Percentiles rank a stretch among this genome's conserved stretches.
phyloP scores from a whole-genome alignment of 2,329 filamentous ascomycete genomes.

The Huntiella decipiens region DNA sequence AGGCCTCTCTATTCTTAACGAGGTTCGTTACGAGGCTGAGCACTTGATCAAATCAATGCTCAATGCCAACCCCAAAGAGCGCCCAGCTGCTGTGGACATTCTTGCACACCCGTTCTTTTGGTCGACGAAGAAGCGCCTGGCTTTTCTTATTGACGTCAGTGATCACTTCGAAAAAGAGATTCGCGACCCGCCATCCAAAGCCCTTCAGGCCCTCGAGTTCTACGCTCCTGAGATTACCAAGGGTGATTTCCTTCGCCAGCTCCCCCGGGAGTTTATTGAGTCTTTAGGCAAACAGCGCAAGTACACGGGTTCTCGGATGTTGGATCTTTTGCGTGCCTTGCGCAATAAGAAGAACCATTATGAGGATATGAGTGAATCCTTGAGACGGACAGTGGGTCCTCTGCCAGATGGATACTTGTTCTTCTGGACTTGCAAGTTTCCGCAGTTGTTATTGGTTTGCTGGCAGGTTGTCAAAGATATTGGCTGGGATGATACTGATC shows the following conservation, averaged over 20 bases:
- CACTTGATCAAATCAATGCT: constrained; percentile 75
- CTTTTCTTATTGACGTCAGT: constrained; percentile 88
- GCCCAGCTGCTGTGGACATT: constrained; percentile 59
- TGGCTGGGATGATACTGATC: constrained; percentile 40
- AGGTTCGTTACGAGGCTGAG: constrained; percentile 70
- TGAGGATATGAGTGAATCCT: constrained; percentile 73
- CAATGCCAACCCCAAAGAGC: constrained; percentile 29
- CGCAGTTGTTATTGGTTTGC: constrained; percentile 57
- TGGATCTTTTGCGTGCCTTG: constrained; percentile 75
- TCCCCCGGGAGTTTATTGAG: constrained; percentile 71
- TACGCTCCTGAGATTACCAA: constrained; percentile 35
- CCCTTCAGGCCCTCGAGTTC: constrained; percentile 40
- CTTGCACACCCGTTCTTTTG: constrained; percentile 96
- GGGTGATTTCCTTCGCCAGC: constrained; percentile 56
- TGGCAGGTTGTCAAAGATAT: constrained; percentile 55
- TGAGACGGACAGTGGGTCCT: constrained; percentile 51
- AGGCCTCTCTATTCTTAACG: constrained; percentile 55
- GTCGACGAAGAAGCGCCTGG: constrained; percentile 69
- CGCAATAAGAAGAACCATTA: constrained; percentile 97
- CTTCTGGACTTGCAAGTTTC: constrained; percentile 71
- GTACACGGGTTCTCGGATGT: constrained; percentile 65
- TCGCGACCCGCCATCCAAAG: constrained; percentile 57
- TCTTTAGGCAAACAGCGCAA: constrained; percentile 87
- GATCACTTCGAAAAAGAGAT: constrained; percentile 92
- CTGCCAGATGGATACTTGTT: constrained; percentile 63